Conservation (phyloP, 441 rosid genomes). For the Erodium chrysanthum region DNA sequence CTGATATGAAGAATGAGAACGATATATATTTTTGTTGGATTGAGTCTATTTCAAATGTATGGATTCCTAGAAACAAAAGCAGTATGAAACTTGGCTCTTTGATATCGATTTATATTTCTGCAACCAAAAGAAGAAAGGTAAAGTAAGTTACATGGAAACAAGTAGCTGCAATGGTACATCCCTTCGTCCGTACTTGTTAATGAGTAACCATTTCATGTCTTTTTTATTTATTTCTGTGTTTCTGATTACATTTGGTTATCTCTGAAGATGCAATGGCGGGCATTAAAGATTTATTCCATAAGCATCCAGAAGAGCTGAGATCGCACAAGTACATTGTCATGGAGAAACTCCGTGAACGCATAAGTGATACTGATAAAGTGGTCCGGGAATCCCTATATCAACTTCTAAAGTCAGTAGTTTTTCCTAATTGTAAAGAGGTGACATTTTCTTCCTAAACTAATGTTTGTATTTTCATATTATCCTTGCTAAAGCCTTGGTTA, state of each 20-base stretch:
- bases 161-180: neutral
- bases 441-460: slow-evolving; percentile 9
- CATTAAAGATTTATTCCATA: slow-evolving; percentile 49
- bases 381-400: slow-evolving; percentile 55
- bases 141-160: neutral
- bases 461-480: neutral
- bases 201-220: neutral
- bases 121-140: neutral
- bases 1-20: neutral
- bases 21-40: neutral
- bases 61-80: neutral
- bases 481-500: neutral
- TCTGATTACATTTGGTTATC: slow-evolving; percentile 15
- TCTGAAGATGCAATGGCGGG: slow-evolving; percentile 68
- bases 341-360: slow-evolving; percentile 56
- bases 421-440: slow-evolving; percentile 78
- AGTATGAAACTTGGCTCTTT: neutral
- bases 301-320: slow-evolving; percentile 57
- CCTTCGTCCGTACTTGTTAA: neutral
- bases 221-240: neutral
- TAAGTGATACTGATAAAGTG: slow-evolving; percentile 51
- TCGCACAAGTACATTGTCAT: slow-evolving; percentile 44
- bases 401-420: slow-evolving; percentile 49
- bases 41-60: neutral
- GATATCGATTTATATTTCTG: neutral